Base-by-base conservation (phyloP, 306 rosid species). In the Parietaria judaica region DNA sequence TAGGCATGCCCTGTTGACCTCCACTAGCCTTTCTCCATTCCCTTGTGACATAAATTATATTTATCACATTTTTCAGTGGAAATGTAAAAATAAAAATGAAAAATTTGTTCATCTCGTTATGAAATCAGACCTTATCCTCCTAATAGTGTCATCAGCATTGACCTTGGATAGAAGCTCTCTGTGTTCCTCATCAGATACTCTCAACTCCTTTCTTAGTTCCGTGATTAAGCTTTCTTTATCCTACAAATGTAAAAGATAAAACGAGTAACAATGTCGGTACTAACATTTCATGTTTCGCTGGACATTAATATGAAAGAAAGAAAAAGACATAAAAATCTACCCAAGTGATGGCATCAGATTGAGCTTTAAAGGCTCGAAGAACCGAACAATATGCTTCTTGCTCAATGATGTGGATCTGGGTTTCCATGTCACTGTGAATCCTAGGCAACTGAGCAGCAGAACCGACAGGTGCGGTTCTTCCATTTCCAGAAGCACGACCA, bases 11-110 rank as follows among this genome's bases (percentile, higher is more conserved):
- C 59, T 76, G 87, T 72, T 79, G 94, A 76, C 74, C 74, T 60
- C 84, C 81, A 64, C 87, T 86, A 17, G 81, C 79, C 75, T 81
- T 90, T 76, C 95, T 86, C 99, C 99, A 94, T 65, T 94, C 97
- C 76, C 99, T 94, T 76, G 63, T 54, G 64, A 60, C 17, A 69
- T 71, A 63, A 4, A 15, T 4, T 46, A 23, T 0, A 41, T 35
- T 36, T 6, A 41, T 51, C 6, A 65, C 54, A 67, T 6, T 66
- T 67, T 63, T 60, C 36, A 23, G 44, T 54, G 16, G 64, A 59
- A 47, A 64, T 45, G 47, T n/a, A 54, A 56, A 68, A 53, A 38
- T 13, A 41, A 54, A 11, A 54, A 68, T 36, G 47, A 11, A 53
- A 14, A 49, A 35, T 13, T 35, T 56, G 48, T 54, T 59, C 49